These are phyloP conservation scores for Bipolaris zeicola DNA, from an alignment of 2,329 filamentous ascomycete genomes.

Conservation along the genomic window DNA sequence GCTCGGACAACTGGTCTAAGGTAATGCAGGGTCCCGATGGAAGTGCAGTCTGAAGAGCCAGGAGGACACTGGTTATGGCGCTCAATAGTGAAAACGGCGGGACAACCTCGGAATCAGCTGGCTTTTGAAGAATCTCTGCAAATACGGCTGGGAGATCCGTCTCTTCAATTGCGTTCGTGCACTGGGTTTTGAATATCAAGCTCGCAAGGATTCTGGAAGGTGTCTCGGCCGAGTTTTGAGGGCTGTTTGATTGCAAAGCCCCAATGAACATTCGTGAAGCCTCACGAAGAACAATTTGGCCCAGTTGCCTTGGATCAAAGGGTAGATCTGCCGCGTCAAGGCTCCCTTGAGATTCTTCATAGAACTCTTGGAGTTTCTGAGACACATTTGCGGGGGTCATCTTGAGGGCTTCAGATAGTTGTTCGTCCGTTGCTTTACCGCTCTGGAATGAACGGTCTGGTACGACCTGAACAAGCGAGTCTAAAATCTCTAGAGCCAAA, in stretches of 20 bases:
- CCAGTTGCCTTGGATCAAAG: conserved; percentile 32
- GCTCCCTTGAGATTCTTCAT: conserved; percentile 45
- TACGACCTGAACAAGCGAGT: conserved; percentile 45
- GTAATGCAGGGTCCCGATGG: conserved; percentile 36
- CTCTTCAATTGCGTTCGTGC: conserved; percentile 33
- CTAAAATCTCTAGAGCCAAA: conserved; percentile 44
- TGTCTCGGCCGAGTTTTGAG: conserved; percentile 30
- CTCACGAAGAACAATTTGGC: conserved; percentile 40
- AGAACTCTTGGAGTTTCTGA: conserved; percentile 39
- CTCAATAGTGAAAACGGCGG: conserved; percentile 38
- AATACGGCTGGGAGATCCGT: conserved; percentile 34
- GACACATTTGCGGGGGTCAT: conserved; percentile 16
- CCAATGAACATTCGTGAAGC: conserved; percentile 33
- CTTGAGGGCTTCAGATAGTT: conserved; percentile 9
- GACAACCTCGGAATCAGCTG: neutral
- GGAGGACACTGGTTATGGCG: conserved; percentile 41
- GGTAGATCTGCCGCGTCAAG: conserved; percentile 40
- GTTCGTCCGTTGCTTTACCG: conserved; percentile 12
- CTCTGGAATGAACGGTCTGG: conserved; percentile 42
- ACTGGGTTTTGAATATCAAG: conserved; percentile 40
- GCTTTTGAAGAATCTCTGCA: conserved; percentile 26
- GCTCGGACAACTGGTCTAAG: conserved; percentile 59
- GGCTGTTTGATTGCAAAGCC: conserved; percentile 23
- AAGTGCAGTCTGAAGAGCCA: conserved; percentile 39
- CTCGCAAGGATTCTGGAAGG: conserved; percentile 43